Conservation (phyloP, 768 basidiomycete species). For the Ramaria sp. region DNA sequence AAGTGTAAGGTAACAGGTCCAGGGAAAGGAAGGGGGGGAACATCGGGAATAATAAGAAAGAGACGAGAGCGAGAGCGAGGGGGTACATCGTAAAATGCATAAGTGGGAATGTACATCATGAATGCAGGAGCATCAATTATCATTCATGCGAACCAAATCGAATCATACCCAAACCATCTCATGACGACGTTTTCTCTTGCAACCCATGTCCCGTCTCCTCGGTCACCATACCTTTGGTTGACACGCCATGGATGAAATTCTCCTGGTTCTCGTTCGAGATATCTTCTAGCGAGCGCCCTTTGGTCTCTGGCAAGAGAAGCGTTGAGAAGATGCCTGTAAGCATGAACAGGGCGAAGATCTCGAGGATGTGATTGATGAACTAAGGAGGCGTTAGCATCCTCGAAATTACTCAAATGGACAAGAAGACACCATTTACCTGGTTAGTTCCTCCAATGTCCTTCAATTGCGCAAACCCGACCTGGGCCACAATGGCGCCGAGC, state of each 20-base stretch:
- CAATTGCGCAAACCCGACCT: slow-evolving; percentile 64
- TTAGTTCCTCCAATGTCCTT: slow-evolving; percentile 58
- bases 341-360: slow-evolving; percentile 84
- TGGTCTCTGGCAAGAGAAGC: slow-evolving; percentile 73
- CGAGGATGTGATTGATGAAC: slow-evolving; percentile 26
- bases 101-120: too few relatives aligned
- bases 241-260: slow-evolving; percentile 33
- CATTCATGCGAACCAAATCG: too few relatives aligned
- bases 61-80: too few relatives aligned
- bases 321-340: slow-evolving; percentile 77
- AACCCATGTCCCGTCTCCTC: too few relatives aligned
- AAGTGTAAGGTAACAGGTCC: too few relatives aligned
- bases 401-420: slow-evolving; percentile 19
- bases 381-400: slow-evolving; percentile 41
- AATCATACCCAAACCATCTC: too few relatives aligned
- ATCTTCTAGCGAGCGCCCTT: slow-evolving; percentile 51
- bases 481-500: slow-evolving; percentile 71
- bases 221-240: neutral
- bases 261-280: slow-evolving; percentile 65
- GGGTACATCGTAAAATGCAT: too few relatives aligned
- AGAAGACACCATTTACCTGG: slow-evolving; percentile 8
- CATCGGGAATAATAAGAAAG: too few relatives aligned
- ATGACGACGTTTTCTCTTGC: too few relatives aligned
- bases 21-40: too few relatives aligned
- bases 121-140: too few relatives aligned